Evolutionary conservation across 495 filamentous ascomycete genomes (phyloP), one percentile per base, ranked within the genome.

Genomic region (Pseudoneurospora amorphoporcata): DNA sequence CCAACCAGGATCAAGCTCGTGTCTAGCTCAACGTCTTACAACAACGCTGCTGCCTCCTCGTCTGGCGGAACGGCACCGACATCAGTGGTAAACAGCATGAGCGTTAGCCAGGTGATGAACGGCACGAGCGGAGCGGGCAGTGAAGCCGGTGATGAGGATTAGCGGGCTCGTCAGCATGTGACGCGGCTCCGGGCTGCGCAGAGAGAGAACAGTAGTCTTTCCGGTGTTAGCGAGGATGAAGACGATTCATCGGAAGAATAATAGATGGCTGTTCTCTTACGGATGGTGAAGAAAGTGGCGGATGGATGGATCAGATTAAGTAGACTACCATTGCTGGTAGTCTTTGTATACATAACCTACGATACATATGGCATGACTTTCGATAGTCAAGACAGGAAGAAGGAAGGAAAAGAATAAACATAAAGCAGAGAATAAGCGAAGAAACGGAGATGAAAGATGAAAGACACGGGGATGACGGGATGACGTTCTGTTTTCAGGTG

Each of bases 1-100:
- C 14, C 82, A 79, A 69, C 84, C 81, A 71, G 87, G 79, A 76
- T 86, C 85, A 88, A 79, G 84, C 82, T 79, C 85, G 90, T 86
- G 58, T 91, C 77, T 84, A 89, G 78, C 80, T 89, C 72, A 85
- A 87, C 58, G 83, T 65, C 53, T 35, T 65, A 65, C 53, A 65
- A 65, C 29, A 65, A 65, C 29, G 53, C 53, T 17, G 53, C 53
- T 17, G 53, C 53, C 35, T 65, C 53, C 29, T 65, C 53, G 29
- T 8, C 53, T 23, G 37, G 53, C 32, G 47, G 39, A 40, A 40
- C 39, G 39, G 35, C n/a, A 47, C 10, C 5, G 23, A 58, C 47
- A 58, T 65, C 53, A 17, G 53, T 5, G 88, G 87, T 70, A 39
- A 47, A 42, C 40, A 42, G 39, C 3, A 75, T 73, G 73, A 82